Conservation (phyloP, 2,329 filamentous ascomycete species). For the Camillea tinctor region DNA sequence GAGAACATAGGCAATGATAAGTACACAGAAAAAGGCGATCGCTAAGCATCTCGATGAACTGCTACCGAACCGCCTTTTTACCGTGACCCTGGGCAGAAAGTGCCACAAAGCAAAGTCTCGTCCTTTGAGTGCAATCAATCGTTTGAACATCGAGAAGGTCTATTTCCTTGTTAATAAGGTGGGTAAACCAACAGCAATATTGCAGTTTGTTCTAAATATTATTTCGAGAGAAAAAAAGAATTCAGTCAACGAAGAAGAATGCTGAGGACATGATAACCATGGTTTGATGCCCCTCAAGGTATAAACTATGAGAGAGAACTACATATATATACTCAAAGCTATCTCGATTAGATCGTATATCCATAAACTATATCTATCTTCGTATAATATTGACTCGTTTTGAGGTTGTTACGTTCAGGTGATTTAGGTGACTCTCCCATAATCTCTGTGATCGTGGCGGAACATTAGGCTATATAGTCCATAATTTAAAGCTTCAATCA, state of each 20-base stretch:
- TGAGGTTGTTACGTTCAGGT: not conserved
- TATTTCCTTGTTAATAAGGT: not conserved
- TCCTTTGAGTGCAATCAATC: conserved; percentile 16
- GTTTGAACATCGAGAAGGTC: not conserved
- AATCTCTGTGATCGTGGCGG: not conserved
- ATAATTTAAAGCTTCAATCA: not conserved
- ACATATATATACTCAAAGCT: too few species aligned
- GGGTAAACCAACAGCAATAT: not conserved
- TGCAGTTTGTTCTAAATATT: too few species aligned
- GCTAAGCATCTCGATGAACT: not conserved
- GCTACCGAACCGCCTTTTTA: conserved; percentile 7
- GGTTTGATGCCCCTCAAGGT: too few species aligned
- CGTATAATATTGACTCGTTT: not conserved
- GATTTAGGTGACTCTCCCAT: not conserved
- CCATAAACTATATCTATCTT: too few species aligned
- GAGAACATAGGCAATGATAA: not conserved
- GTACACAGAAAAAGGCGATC: not conserved
- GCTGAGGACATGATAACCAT: too few species aligned
- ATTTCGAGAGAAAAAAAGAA: too few species aligned
- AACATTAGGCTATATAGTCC: not conserved
- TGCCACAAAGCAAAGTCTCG: conserved; percentile 14
- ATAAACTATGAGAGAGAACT: too few species aligned
- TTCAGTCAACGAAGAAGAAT: too few species aligned
- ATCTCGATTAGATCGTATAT: too few species aligned
- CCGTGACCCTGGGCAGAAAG: conserved; percentile 4